A percentile compares a stretch with the other conserved stretches of the same genome.
Conservation (phyloP, 2,329 filamentous ascomycete genomes). For the Zasmidium citrigriseum region DNA sequence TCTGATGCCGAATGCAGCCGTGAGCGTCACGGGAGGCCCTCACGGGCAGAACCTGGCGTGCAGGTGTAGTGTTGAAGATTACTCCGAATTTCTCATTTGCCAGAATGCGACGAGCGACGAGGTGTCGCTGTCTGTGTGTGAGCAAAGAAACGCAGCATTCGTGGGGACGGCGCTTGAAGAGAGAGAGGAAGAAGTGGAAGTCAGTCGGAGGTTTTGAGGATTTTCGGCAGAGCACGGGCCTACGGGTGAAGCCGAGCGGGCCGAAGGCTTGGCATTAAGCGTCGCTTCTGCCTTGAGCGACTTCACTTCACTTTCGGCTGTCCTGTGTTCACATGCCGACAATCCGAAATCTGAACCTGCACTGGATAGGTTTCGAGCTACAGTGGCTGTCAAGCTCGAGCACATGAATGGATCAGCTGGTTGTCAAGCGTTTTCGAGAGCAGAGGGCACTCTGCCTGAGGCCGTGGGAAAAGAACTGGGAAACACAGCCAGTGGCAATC, state of each 20-base stretch:
- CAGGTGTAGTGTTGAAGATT: constrained; percentile 67
- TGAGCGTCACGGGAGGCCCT: constrained; percentile 80
- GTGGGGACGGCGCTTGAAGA: constrained; percentile 75
- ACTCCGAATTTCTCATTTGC: constrained; percentile 99
- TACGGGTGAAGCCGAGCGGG: not conserved
- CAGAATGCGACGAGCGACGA: constrained; percentile 32
- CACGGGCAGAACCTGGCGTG: constrained; percentile 63
- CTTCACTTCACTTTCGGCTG: too few species aligned
- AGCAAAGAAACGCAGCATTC: constrained; percentile 97
- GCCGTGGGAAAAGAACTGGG: too few species aligned
- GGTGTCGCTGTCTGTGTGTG: constrained; percentile 64
- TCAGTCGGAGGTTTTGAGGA: constrained; percentile 8
- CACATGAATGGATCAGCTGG: too few species aligned
- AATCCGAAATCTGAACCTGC: too few species aligned
- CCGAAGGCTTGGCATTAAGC: not conserved
- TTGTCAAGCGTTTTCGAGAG: too few species aligned
- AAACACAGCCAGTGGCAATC: too few species aligned
- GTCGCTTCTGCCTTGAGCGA: too few species aligned
- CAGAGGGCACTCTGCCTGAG: too few species aligned
- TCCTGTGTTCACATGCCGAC: too few species aligned
- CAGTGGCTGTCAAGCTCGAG: too few species aligned
- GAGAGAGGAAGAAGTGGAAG: constrained; percentile 28
- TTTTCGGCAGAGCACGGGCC: not conserved
- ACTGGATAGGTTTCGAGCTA: too few species aligned
- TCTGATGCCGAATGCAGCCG: constrained; percentile 92